These are phyloP conservation scores for Ceratorhiza oryzae-sativae DNA, from an alignment of 1,284 basidiomycete species.

Conservation along the genomic window DNA sequence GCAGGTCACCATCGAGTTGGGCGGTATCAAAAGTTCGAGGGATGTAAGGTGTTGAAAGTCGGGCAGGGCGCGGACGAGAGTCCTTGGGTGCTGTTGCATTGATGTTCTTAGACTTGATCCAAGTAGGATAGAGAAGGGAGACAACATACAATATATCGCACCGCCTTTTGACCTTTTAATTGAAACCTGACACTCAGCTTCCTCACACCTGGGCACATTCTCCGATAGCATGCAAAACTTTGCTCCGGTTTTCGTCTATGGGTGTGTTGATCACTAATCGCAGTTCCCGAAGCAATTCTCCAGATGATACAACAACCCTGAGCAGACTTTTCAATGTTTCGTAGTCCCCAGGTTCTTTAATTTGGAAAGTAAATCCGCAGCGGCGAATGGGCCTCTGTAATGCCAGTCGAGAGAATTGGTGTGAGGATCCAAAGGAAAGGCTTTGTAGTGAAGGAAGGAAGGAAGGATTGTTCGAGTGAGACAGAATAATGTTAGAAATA, in stretches of 20 bases:
- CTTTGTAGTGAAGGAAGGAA: conserved; percentile 24
- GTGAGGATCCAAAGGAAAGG: conserved; percentile 21
- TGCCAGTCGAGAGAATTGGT: background rate
- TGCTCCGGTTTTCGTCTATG: background rate
- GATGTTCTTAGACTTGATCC: background rate
- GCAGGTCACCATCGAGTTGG: background rate
- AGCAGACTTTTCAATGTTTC: background rate
- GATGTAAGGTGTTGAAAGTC: background rate
- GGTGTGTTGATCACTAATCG: background rate
- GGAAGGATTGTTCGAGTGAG: background rate
- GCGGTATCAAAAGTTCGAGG: conserved; percentile 8
- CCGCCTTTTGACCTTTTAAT: background rate
- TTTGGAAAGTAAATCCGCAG: conserved; percentile 1
- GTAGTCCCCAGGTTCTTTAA: conserved; percentile 2
- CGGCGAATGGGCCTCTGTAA: background rate
- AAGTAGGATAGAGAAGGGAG: background rate
- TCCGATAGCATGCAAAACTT: background rate
- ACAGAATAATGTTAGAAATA: background rate
- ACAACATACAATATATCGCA: background rate
- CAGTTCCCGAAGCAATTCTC: conserved; percentile 7
- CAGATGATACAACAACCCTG: background rate
- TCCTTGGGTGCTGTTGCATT: background rate
- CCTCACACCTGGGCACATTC: conserved; percentile 1
- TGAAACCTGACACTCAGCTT: conserved; percentile 2
- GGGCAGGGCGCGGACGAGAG: background rate